Evolutionary conservation across 2,329 filamentous ascomycete genomes (phyloP).

Genomic region (Sarocladiaceae sp.): DNA sequence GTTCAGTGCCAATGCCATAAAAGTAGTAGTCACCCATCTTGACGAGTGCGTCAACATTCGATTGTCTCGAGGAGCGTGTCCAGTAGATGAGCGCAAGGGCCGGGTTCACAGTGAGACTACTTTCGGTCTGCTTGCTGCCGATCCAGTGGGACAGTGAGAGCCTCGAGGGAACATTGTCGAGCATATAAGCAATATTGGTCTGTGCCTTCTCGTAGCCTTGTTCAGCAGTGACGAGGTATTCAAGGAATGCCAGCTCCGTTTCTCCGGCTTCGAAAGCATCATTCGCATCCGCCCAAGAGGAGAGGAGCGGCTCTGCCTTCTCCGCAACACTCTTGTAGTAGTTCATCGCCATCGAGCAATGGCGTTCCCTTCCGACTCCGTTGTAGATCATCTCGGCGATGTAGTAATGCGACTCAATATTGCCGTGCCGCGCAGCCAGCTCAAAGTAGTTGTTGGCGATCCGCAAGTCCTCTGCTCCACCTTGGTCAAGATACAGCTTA

Average conservation of each 20-base stretch:
- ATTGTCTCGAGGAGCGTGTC: constrained; percentile 88
- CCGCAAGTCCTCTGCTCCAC: constrained; percentile 59
- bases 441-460: constrained; percentile 84
- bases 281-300: constrained; percentile 78
- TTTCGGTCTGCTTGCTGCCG: constrained; percentile 27
- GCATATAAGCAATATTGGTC: constrained; percentile 80
- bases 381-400: constrained; percentile 80
- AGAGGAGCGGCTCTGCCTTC: constrained; percentile 65
- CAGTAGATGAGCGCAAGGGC: constrained; percentile 79
- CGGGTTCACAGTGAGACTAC: constrained; percentile 43
- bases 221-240: constrained; percentile 82
- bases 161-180: constrained; percentile 63
- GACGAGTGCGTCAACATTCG: constrained; percentile 87
- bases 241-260: constrained; percentile 69
- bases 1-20: constrained; percentile 64
- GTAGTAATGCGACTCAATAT: constrained; percentile 88
- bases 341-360: constrained; percentile 67
- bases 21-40: constrained; percentile 99
- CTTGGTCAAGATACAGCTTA: constrained; percentile 79
- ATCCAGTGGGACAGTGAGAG: constrained; percentile 35
- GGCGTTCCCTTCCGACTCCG: constrained; percentile 72
- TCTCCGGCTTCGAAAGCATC: constrained; percentile 74
- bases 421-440: constrained; percentile 71
- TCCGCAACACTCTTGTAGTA: constrained; percentile 81
- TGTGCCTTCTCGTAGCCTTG: constrained; percentile 88